Conservation (phyloP, 306 rosid species). For the Rosa multiflora region DNA sequence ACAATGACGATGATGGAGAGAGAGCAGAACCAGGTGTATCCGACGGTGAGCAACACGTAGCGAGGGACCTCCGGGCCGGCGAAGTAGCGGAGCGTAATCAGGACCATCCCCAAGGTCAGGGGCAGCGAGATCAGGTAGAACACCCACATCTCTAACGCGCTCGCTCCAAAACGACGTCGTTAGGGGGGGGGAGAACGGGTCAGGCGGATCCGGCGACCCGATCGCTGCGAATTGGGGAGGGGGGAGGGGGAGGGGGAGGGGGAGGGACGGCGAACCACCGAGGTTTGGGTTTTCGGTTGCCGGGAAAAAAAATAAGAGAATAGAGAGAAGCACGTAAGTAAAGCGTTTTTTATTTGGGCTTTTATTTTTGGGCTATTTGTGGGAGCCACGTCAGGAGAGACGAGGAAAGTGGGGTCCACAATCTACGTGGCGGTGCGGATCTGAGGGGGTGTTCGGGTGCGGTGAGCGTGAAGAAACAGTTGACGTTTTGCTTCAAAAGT, state of each 20-base stretch:
- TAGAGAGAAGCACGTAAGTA: not conserved
- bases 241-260: not conserved
- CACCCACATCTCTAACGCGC: conserved; percentile 68
- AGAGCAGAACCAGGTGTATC: conserved; percentile 92
- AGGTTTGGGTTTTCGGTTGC: not conserved
- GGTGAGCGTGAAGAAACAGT: not conserved
- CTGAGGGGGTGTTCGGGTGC: not conserved
- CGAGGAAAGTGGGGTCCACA: not conserved
- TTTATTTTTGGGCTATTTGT: not conserved
- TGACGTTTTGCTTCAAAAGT: not conserved
- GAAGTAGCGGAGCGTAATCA: conserved; percentile 71
- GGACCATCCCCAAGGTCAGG: conserved; percentile 79
- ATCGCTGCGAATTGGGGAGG: conserved; percentile 11
- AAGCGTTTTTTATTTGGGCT: conserved; percentile 1
- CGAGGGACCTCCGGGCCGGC: conserved; percentile 89
- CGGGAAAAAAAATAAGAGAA: not conserved
- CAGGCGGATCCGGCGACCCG: conserved; percentile 16
- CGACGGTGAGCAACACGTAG: conserved; percentile 87
- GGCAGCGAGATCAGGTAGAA: conserved; percentile 94
- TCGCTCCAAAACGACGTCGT: conserved; percentile 10
- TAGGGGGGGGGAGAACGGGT: not conserved
- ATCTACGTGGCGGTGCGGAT: not conserved
- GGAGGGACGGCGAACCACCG: conserved; percentile 4
- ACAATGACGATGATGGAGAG: conserved; percentile 95
- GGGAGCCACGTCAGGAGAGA: not conserved